Conservation (phyloP, 768 basidiomycete species). For the button mushroom (Agaricus bisporus) region DNA sequence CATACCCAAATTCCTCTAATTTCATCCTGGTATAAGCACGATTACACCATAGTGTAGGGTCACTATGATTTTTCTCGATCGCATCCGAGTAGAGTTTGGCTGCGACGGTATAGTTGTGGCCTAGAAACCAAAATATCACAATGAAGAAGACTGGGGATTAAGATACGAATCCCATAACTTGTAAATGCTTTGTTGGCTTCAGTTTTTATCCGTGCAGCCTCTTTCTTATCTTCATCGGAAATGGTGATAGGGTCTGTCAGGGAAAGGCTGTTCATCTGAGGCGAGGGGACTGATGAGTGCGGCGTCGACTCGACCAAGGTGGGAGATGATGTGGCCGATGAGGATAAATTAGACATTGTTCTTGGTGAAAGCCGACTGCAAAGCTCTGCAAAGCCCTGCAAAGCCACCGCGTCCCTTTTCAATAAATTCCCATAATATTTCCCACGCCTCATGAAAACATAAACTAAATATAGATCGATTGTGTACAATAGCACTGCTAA, state of each 20-base stretch:
- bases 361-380: neutral
- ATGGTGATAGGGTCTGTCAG: constrained; percentile 40
- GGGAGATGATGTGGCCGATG: constrained; percentile 35
- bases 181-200: constrained; percentile 87
- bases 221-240: constrained; percentile 63
- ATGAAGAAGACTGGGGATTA: constrained; percentile 1
- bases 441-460: neutral
- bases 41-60: constrained; percentile 92
- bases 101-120: constrained; percentile 71
- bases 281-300: constrained; percentile 53
- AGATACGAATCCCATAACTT: constrained; percentile 33
- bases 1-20: constrained; percentile 90
- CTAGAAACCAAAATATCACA: constrained; percentile 21
- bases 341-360: constrained; percentile 15
- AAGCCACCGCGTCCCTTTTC: neutral
- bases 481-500: neutral
- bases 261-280: constrained; percentile 45
- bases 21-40: constrained; percentile 90
- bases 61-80: constrained; percentile 81
- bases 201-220: constrained; percentile 69
- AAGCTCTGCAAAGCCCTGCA: too few species aligned
- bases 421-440: neutral
- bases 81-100: constrained; percentile 78
- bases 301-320: constrained; percentile 37
- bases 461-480: constrained; percentile 7